Evolutionary conservation across 305 asterid genomes (phyloP), one percentile per base, ranked within the genome.

Genomic region (Vinca major): DNA sequence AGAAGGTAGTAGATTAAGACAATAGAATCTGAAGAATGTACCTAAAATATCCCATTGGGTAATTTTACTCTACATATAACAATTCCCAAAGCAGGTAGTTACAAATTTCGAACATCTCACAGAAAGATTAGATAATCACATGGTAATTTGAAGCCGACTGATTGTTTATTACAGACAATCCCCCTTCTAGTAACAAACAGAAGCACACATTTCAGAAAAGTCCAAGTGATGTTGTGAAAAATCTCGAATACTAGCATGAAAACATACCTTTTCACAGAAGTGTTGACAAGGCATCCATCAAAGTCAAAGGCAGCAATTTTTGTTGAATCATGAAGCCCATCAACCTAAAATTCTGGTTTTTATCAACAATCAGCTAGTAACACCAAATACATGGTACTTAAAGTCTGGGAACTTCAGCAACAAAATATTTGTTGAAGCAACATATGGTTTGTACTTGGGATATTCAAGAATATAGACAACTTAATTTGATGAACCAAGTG

Each of bases 261-360:
- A 20, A 19, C 64, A 44, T 83, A 92, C 98, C 86, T 90, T 73
- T 71, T 87, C 81, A 92, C 95, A 51, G 88, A 80, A 73, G 97
- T 90, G 66, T 84, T 88, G 6, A 90, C 97, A 64, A 90, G 93
- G 74, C 97, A 90, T 72, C 98, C 98, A 79, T 92, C 98, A 83
- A 92, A 92, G 85, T 92, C 98, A 83, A 92, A 92, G 58, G 98
- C 98, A 36, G 96, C 98, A 74, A 92, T 90, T 74, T 87, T 90
- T 57, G 37, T 63, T 37, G 97, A 92, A 79, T 86, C 98, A 17
- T 64, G 88, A 77, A 88, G 92, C 52, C 83, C 92, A 19, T 88
- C 94, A 65, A 79, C 97, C 98, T 89, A 70, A 58, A 70, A 76
- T 63, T 65, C 50, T 74, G 74, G 52, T 36, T 19, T 19, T 2